Conservation (phyloP, 495 filamentous ascomycete species). For the Terfezia boudieri region DNA sequence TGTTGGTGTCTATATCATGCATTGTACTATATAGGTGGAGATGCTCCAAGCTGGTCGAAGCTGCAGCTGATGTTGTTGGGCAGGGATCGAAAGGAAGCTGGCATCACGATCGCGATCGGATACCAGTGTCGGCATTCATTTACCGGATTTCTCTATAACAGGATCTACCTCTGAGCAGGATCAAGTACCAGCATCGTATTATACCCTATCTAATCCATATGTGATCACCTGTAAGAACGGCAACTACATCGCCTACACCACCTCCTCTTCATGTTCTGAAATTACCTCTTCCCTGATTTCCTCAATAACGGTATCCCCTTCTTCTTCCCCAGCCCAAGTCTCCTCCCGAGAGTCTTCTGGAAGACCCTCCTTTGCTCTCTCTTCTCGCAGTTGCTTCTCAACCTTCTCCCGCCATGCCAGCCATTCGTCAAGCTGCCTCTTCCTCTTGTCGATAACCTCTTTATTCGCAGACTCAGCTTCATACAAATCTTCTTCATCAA, state of each 20-base stretch:
- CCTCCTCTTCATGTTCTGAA: constrained; percentile 18
- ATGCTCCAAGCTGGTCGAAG: no score
- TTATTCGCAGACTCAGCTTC: constrained; percentile 80
- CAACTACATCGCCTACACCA: neutral
- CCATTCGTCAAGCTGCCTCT: constrained; percentile 75
- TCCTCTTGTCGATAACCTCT: constrained; percentile 71
- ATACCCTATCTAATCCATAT: no score
- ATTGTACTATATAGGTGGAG: no score
- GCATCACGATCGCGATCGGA: no score
- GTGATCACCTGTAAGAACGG: neutral
- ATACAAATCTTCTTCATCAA: constrained; percentile 85
- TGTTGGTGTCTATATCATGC: no score
- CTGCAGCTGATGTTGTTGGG: no score
- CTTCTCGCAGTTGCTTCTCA: constrained; percentile 48
- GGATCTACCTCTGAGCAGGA: no score
- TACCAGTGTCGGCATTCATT: no score
- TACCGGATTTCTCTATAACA: no score
- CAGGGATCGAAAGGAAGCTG: no score
- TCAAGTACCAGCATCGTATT: no score
- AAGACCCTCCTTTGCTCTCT: constrained; percentile 44
- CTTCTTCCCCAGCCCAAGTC: constrained; percentile 31
- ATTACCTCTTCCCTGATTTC: constrained; percentile 82
- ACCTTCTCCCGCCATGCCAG: constrained; percentile 55
- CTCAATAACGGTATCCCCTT: constrained; percentile 73
- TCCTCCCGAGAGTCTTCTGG: constrained; percentile 31